Evolutionary conservation across 1,284 basidiomycete genomes (phyloP), one percentile per base, ranked within the genome.

Genomic region (Trichosporon coremiiforme): DNA sequence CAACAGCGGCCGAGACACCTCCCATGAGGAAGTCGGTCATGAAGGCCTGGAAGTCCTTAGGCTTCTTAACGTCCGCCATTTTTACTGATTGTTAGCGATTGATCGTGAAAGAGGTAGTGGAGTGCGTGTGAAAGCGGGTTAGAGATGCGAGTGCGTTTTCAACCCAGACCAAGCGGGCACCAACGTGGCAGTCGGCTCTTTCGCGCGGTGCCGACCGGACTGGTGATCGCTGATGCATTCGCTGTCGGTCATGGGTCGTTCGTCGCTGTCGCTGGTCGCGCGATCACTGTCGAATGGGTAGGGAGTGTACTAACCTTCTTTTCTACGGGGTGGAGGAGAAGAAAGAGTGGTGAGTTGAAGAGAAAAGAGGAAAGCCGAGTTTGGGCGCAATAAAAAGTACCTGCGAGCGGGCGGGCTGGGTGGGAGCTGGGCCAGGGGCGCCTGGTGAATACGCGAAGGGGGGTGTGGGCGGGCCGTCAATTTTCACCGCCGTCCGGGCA

Each of bases 1-100:
- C 91, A 85, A 98, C 93, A 77, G 95, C 95, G 73, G 82, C 82
- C 64, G 82, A 83, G 66, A 84, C 82, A 82, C 82, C 82, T 74
- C 82, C 82, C 82, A 84, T 84, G 72, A 84, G 76, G 81, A 84
- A 84, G 74, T 84, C 82, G 75, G 79, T 83, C 73, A 78, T 71
- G 79, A 84, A 84, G 68, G 83, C 79, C 79, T 82, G 80, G 74
- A 77, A 75, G 75, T 84, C 83, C 78, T 84, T 84, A 71, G 82
- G 82, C 79, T 84, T 84, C 75, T 81, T 81, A 67, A 74, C 68
- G 65, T 79, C 77, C 66, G 78, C 71, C 80, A 82, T 80, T 78
- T 69, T 65, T 50, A 72, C 68, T 72, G 65, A 66, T 69, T 60
- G 67, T 67, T 31, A 68, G 66, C 50, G 4, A n/a, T 31, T 31